phyloP scores from a whole-genome alignment of 768 basidiomycete genomes.

The Collybia sordida region DNA sequence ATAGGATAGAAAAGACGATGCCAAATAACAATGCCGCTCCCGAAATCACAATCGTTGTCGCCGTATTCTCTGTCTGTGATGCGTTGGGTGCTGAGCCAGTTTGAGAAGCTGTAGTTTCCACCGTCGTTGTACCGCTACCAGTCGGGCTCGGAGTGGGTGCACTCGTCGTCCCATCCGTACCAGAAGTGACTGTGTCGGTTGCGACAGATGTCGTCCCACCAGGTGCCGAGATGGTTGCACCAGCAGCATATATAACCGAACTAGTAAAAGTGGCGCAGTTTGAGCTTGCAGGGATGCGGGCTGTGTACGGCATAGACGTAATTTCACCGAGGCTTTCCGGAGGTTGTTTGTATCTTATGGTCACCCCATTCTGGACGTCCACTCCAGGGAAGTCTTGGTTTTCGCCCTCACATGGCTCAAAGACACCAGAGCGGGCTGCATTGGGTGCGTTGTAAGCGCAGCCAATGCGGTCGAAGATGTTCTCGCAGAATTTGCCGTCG shows the following conservation, averaged over 20 bases:
- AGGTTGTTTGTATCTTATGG: slow-evolving; percentile 40
- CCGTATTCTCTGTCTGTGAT: slow-evolving; percentile 11
- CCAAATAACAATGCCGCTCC: slow-evolving; percentile 13
- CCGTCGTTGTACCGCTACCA: no score
- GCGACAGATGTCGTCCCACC: no score
- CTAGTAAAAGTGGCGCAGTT: slow-evolving; percentile 33
- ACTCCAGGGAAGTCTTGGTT: slow-evolving; percentile 60
- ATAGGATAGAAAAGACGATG: slow-evolving; percentile 17
- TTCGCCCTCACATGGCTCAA: slow-evolving; percentile 68
- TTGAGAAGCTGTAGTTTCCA: no score
- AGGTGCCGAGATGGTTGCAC: slow-evolving; percentile 13
- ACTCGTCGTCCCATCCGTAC: no score
- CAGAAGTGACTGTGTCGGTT: no score
- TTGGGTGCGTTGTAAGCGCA: slow-evolving; percentile 73
- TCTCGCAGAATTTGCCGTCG: slow-evolving; percentile 58
- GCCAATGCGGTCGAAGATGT: slow-evolving; percentile 76
- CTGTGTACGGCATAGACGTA: slow-evolving; percentile 35
- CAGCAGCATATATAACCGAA: slow-evolving; percentile 27
- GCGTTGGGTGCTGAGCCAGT: slow-evolving; percentile 3
- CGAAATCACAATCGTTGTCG: slow-evolving; percentile 6
- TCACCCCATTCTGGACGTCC: slow-evolving; percentile 36
- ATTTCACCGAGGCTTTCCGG: slow-evolving; percentile 36
- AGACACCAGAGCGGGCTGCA: slow-evolving; percentile 53
- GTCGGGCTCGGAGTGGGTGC: no score
- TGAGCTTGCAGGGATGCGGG: slow-evolving; percentile 34